Conservation (phyloP, 257 asterid species). For the Linaria vulgaris region DNA sequence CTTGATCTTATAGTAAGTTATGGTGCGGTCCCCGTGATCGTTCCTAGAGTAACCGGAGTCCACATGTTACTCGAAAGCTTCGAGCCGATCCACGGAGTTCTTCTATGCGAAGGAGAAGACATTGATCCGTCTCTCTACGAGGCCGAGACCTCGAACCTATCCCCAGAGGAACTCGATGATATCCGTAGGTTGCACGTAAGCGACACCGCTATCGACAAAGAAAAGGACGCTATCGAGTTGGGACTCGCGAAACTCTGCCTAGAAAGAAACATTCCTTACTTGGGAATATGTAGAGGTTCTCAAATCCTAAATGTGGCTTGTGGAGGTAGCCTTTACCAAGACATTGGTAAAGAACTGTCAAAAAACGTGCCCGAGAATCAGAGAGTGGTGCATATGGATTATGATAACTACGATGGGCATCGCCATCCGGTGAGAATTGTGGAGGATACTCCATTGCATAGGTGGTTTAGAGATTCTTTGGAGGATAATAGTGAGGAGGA, state of each 20-base stretch:
- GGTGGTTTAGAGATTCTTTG: slow-evolving; percentile 70
- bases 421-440: slow-evolving; percentile 56
- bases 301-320: slow-evolving; percentile 93
- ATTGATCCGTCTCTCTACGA: slow-evolving; percentile 79
- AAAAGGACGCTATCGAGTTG: slow-evolving; percentile 82
- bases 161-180: slow-evolving; percentile 65
- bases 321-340: slow-evolving; percentile 89
- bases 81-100: slow-evolving; percentile 89
- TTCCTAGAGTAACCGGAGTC: slow-evolving; percentile 80
- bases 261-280: slow-evolving; percentile 77
- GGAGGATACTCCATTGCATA: slow-evolving; percentile 60
- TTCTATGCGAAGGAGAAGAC: slow-evolving; percentile 91
- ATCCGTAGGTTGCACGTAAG: slow-evolving; percentile 55
- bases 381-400: slow-evolving; percentile 60
- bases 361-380: slow-evolving; percentile 24
- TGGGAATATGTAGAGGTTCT: slow-evolving; percentile 91
- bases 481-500: slow-evolving; percentile 32
- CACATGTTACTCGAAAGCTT: slow-evolving; percentile 70
- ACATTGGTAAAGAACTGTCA: slow-evolving; percentile 54
- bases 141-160: slow-evolving; percentile 45
- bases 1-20: slow-evolving; percentile 75
- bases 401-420: slow-evolving; percentile 77
- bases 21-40: slow-evolving; percentile 82
- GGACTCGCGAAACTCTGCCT: slow-evolving; percentile 80
- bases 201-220: slow-evolving; percentile 71